These are phyloP conservation scores for Penicillium steckii DNA, from an alignment of 495 filamentous ascomycete species.

Conservation along the genomic window DNA sequence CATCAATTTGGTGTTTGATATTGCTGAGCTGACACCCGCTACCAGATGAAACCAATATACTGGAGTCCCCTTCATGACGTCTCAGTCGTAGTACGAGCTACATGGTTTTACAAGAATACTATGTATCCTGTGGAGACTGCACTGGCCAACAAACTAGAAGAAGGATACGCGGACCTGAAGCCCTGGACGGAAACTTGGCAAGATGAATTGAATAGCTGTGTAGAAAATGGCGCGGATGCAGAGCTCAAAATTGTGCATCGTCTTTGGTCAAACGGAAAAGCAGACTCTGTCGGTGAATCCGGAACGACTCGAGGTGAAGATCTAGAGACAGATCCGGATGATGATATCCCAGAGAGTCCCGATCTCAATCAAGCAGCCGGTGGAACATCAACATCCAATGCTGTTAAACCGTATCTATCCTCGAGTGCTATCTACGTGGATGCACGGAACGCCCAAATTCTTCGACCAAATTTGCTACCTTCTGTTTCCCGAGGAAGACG, in stretches of 20 bases:
- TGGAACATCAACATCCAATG: slow-evolving; percentile 25
- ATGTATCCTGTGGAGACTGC: slow-evolving; percentile 85
- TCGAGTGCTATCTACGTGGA: slow-evolving; percentile 84
- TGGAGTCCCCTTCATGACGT: slow-evolving; percentile 96
- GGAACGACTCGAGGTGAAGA: slow-evolving; percentile 17
- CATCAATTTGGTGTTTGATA: background rate
- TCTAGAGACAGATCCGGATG: slow-evolving; percentile 6
- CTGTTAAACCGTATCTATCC: slow-evolving; percentile 55
- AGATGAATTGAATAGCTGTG: slow-evolving; percentile 86
- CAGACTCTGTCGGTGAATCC: slow-evolving; percentile 33
- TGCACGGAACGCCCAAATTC: slow-evolving; percentile 68
- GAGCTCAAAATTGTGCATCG: slow-evolving; percentile 85
- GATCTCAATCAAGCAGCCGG: slow-evolving; percentile 47
- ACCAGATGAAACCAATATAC: slow-evolving; percentile 91
- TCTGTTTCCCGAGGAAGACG: slow-evolving; percentile 74
- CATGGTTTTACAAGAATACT: slow-evolving; percentile 96
- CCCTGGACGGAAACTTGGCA: slow-evolving; percentile 93
- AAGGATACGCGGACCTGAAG: slow-evolving; percentile 79
- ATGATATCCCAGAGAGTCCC: slow-evolving; percentile 5
- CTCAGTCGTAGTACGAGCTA: slow-evolving; percentile 76
- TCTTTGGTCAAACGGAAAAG: slow-evolving; percentile 66
- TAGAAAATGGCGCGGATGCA: slow-evolving; percentile 85
- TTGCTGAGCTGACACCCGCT: background rate
- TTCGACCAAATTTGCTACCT: slow-evolving; percentile 76
- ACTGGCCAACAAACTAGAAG: slow-evolving; percentile 90